These are phyloP conservation scores for Stevia rebaudiana DNA, from an alignment of 140 eudicot genomes.

Conservation along the genomic window DNA sequence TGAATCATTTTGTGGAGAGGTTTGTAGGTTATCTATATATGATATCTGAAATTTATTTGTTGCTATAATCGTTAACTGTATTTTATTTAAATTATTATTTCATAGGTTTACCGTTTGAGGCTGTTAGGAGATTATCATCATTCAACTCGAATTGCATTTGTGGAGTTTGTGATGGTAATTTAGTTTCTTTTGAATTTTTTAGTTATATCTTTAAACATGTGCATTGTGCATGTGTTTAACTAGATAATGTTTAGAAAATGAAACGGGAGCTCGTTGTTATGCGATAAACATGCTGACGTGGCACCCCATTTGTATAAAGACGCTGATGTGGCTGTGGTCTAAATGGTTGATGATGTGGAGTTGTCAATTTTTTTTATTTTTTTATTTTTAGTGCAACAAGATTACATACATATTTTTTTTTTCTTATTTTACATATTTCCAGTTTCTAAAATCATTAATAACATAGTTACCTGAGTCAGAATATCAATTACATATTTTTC, in stretches of 20 bases:
- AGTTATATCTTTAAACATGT: neutral
- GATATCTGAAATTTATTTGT: neutral
- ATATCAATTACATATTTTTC: too few relatives aligned
- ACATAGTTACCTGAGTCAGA: too few relatives aligned
- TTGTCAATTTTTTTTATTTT: neutral
- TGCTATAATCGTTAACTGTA: neutral
- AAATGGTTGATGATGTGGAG: neutral
- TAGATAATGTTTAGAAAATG: neutral
- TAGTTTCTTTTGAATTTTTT: neutral
- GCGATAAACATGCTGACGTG: neutral
- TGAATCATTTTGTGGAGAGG: constrained; percentile 81
- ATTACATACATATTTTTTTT: neutral
- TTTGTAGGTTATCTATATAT: constrained; percentile 25
- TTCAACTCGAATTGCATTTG: constrained; percentile 68
- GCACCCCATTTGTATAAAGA: neutral
- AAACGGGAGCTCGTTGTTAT: neutral
- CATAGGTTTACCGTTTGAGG: constrained; percentile 65
- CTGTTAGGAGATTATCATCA: constrained; percentile 71
- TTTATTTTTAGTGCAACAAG: neutral
- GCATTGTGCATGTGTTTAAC: neutral
- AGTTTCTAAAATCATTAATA: too few relatives aligned
- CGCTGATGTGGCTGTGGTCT: neutral
- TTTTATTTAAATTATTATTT: neutral
- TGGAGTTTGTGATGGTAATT: constrained; percentile 64
- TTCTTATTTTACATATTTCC: too few relatives aligned